Percentiles rank a stretch among this genome's conserved stretches.
phyloP scores from a whole-genome alignment of 2,329 filamentous ascomycete genomes.

The Magnaporthiopsis rhizophila region DNA sequence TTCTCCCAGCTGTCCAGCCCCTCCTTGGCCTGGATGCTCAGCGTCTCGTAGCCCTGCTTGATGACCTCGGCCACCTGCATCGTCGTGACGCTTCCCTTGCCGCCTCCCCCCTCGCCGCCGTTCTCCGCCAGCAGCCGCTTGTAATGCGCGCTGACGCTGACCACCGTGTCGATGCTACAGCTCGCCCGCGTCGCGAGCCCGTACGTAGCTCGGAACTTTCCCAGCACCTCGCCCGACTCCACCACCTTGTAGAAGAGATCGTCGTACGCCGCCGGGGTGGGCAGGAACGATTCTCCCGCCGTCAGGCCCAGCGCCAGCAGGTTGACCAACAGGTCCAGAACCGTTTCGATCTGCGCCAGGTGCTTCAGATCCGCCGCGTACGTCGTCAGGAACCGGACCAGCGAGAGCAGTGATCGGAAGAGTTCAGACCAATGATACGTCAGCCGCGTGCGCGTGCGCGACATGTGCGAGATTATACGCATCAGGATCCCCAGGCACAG shows the following conservation, averaged over 20 bases:
- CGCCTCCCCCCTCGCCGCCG: conserved; percentile 34
- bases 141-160: conserved; percentile 80
- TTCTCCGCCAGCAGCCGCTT: conserved; percentile 62
- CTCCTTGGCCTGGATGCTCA: conserved; percentile 84
- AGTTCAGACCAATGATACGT: conserved; percentile 92
- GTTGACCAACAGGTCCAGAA: conserved; percentile 73
- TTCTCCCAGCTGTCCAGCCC: conserved; percentile 78
- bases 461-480: conserved; percentile 75
- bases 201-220: conserved; percentile 76
- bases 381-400: conserved; percentile 83
- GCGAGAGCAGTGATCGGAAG: conserved; percentile 79
- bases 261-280: conserved; percentile 80
- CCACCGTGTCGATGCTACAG: conserved; percentile 74
- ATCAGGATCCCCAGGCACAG: conserved; percentile 75
- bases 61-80: conserved; percentile 84
- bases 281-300: conserved; percentile 83
- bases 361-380: conserved; percentile 72
- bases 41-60: conserved; percentile 90
- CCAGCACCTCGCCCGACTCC: conserved; percentile 75
- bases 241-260: conserved; percentile 98
- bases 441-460: conserved; percentile 72
- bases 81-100: conserved; percentile 66
- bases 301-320: conserved; percentile 78
- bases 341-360: conserved; percentile 58
- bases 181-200: conserved; percentile 46